phyloP scores from a whole-genome alignment of 495 filamentous ascomycete genomes.

The Hypomontagnella monticulosa region DNA sequence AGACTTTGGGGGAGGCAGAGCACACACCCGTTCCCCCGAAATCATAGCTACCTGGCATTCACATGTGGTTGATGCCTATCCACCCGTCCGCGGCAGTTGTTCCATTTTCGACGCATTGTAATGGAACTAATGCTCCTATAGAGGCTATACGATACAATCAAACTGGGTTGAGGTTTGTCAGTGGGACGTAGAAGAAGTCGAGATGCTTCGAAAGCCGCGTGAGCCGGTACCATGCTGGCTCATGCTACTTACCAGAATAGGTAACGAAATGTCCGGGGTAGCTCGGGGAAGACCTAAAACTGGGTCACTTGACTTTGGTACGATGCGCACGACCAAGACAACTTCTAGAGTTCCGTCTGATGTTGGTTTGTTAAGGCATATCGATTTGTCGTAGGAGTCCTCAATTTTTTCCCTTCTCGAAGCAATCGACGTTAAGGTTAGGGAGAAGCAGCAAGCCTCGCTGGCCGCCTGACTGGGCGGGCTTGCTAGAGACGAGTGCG shows the following conservation, averaged over 20 bases:
- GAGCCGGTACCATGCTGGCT: slow-evolving; percentile 12
- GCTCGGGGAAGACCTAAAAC: slow-evolving; percentile 36
- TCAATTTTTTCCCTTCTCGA: slow-evolving; percentile 37
- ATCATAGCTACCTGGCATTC: slow-evolving; percentile 1
- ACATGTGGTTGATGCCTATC: slow-evolving; percentile 15
- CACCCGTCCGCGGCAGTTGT: slow-evolving; percentile 23
- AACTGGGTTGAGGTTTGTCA: slow-evolving; percentile 7
- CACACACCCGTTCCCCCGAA: slow-evolving; percentile 17
- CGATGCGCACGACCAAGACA: slow-evolving; percentile 25
- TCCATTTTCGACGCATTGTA: slow-evolving; percentile 5
- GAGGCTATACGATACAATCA: slow-evolving; percentile 17
- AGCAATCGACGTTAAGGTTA: slow-evolving; percentile 21
- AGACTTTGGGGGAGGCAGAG: slow-evolving; percentile 33
- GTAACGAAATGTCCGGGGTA: slow-evolving; percentile 30
- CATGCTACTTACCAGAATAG: slow-evolving; percentile 24
- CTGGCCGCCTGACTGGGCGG: slow-evolving; percentile 40
- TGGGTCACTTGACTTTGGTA: slow-evolving; percentile 21
- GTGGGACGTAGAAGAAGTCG: background rate
- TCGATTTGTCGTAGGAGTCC: slow-evolving; percentile 29
- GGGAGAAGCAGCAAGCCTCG: slow-evolving; percentile 40
- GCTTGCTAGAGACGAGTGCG: slow-evolving; percentile 27
- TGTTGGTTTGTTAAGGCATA: slow-evolving; percentile 1
- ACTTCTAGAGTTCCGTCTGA: background rate
- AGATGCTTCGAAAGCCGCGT: background rate
- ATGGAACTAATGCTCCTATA: background rate